These are phyloP conservation scores for Haplosporangium gracile DNA, from an alignment of 192 early-diverging fungal species.

Conservation along the genomic window DNA sequence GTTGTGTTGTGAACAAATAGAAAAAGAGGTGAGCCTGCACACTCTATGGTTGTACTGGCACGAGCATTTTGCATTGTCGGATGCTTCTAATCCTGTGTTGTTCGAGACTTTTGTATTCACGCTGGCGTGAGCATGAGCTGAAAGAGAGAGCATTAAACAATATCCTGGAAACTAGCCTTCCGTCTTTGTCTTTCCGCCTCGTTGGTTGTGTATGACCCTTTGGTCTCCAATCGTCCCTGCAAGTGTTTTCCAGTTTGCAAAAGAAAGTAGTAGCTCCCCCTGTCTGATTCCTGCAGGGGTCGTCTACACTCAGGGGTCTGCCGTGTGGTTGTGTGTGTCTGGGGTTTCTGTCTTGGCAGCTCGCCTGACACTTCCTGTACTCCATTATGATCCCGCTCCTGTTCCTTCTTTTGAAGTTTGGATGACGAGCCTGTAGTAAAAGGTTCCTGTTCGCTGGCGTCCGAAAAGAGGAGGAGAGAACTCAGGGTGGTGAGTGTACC, in stretches of 20 bases:
- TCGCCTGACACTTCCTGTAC: not conserved
- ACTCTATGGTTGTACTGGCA: not conserved
- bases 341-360: not conserved
- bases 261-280: not conserved
- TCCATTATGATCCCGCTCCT: not conserved
- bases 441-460: not conserved
- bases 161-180: not conserved
- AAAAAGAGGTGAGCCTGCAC: not conserved
- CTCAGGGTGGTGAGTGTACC: conserved; percentile 9
- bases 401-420: not conserved
- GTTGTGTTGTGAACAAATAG: conserved; percentile 5
- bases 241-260: not conserved
- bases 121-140: not conserved
- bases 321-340: not conserved
- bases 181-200: not conserved
- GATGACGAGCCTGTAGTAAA: not conserved
- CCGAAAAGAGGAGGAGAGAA: not conserved
- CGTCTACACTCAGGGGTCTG: not conserved
- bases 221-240: not conserved
- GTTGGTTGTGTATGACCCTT: not conserved
- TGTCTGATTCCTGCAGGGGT: not conserved
- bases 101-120: not conserved
- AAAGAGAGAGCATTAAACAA: not conserved
- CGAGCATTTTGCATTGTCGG: conserved; percentile 1
- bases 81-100: not conserved